Conservation (phyloP, 495 filamentous ascomycete species). For the Neurospora intermedia region DNA sequence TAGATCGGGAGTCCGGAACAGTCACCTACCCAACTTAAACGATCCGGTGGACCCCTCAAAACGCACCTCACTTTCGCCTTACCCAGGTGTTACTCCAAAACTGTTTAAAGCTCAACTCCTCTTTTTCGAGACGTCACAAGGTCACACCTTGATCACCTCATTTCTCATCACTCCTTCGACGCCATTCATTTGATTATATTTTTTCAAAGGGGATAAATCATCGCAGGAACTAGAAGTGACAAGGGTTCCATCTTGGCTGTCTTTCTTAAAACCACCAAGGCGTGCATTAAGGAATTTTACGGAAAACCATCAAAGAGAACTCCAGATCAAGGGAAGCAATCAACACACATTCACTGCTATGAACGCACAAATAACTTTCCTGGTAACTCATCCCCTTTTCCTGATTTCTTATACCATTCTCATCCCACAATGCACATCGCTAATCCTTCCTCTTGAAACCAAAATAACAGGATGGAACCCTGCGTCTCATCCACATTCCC, state of each 20-base stretch:
- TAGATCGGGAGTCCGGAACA: background rate
- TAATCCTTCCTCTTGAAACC: background rate
- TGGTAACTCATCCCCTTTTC: slow-evolving; percentile 30
- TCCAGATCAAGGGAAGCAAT: background rate
- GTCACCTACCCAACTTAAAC: background rate
- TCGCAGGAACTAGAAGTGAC: background rate
- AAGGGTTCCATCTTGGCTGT: background rate
- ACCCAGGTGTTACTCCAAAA: background rate
- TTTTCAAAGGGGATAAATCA: no score
- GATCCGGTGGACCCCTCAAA: background rate
- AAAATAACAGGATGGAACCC: slow-evolving; percentile 59
- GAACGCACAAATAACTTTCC: slow-evolving; percentile 47
- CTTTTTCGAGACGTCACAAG: background rate
- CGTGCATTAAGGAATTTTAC: background rate
- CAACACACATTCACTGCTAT: slow-evolving; percentile 21
- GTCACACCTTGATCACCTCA: background rate
- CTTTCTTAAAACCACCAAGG: background rate
- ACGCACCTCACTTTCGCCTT: background rate
- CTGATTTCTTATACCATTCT: background rate
- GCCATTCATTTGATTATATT: no score
- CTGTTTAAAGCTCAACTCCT: background rate
- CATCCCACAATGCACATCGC: background rate
- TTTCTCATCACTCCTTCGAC: background rate
- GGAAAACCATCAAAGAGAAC: background rate
- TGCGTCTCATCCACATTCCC: slow-evolving; percentile 88